Conservation (phyloP, 257 asterid species). For the Agastache rugosa region DNA sequence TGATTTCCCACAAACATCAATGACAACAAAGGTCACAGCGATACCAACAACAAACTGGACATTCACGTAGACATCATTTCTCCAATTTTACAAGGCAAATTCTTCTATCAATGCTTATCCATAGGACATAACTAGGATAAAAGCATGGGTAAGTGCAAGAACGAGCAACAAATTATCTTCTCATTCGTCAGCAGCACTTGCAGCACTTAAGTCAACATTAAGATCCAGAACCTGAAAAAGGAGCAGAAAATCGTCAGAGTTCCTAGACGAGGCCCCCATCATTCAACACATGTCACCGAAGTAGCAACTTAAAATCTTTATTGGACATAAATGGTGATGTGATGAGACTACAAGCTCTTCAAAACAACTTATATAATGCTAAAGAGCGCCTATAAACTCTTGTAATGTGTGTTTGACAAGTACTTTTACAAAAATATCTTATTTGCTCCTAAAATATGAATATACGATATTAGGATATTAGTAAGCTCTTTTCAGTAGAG, state of each 20-base stretch:
- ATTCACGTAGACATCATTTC: slow-evolving; percentile 10
- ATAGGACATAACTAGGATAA: slow-evolving; percentile 22
- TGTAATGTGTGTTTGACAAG: no score
- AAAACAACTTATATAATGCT: no score
- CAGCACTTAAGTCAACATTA: slow-evolving; percentile 63
- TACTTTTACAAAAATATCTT: no score
- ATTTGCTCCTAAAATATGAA: no score
- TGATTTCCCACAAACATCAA: slow-evolving; percentile 20
- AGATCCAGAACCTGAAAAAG: slow-evolving; percentile 55
- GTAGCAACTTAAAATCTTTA: no score
- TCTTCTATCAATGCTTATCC: slow-evolving; percentile 33
- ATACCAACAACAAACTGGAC: slow-evolving; percentile 33
- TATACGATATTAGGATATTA: neutral
- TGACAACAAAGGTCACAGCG: slow-evolving; percentile 8
- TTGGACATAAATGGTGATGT: no score
- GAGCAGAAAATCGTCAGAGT: neutral
- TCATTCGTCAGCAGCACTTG: slow-evolving; percentile 70
- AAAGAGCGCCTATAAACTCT: no score
- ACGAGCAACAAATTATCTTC: slow-evolving; percentile 14
- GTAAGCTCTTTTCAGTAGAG: no score
- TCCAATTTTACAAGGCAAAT: slow-evolving; percentile 36
- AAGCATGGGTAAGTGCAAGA: slow-evolving; percentile 28
- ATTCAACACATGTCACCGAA: no score
- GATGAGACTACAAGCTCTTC: no score
- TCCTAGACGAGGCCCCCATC: no score